Evolutionary conservation across 2,329 filamentous ascomycete species (phyloP).

Genomic region (Huntiella bhutanensis): DNA sequence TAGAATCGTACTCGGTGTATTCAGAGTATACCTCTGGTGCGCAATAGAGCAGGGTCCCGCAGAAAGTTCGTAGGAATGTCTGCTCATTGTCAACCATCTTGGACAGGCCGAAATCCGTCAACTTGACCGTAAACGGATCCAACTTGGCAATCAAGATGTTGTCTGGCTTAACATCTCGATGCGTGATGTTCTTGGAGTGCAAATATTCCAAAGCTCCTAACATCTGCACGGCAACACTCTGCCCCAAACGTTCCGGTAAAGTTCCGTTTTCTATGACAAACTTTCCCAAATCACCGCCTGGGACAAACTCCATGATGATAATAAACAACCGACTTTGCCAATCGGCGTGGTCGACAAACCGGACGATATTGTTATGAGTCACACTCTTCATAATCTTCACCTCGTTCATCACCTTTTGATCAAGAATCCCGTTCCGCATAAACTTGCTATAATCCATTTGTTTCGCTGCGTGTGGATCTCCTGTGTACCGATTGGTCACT

Average conservation of each 20-base stretch:
- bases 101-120: slow-evolving; percentile 91
- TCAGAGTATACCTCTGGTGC: slow-evolving; percentile 88
- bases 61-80: slow-evolving; percentile 90
- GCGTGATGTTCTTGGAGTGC: slow-evolving; percentile 75
- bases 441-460: slow-evolving; percentile 86
- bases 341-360: slow-evolving; percentile 77
- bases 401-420: slow-evolving; percentile 88
- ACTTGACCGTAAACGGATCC: slow-evolving; percentile 62
- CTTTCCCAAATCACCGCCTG: slow-evolving; percentile 63
- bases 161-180: slow-evolving; percentile 97
- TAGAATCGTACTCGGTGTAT: slow-evolving; percentile 48
- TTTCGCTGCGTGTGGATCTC: slow-evolving; percentile 73
- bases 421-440: slow-evolving; percentile 77
- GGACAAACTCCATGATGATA: slow-evolving; percentile 90
- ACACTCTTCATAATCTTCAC: slow-evolving; percentile 88
- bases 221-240: slow-evolving; percentile 55
- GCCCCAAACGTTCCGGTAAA: slow-evolving; percentile 50
- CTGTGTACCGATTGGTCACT: slow-evolving; percentile 69
- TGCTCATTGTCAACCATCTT: slow-evolving; percentile 83
- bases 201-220: slow-evolving; percentile 71
- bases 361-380: slow-evolving; percentile 68
- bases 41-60: slow-evolving; percentile 86
- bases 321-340: slow-evolving; percentile 70
- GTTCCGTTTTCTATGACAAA: slow-evolving; percentile 42
- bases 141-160: slow-evolving; percentile 72